These are phyloP conservation scores for Ophiostoma fasciatum DNA, from an alignment of 2,329 filamentous ascomycete genomes.

Conservation along the genomic window DNA sequence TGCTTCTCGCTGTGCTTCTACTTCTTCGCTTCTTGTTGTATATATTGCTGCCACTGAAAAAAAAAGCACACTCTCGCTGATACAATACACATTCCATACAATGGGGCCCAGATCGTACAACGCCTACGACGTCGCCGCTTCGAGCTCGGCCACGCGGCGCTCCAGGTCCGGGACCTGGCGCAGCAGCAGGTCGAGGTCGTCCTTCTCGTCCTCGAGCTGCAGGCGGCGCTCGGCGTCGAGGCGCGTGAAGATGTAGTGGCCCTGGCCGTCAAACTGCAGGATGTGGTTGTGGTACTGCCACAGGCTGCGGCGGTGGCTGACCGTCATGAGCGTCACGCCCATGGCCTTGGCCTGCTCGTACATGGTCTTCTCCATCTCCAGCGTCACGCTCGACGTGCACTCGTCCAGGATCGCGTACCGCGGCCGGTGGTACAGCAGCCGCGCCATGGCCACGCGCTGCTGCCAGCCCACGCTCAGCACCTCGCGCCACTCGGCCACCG, in stretches of 20 bases:
- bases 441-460: constrained; percentile 91
- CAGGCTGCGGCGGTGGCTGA: constrained; percentile 75
- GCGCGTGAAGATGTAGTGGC: constrained; percentile 75
- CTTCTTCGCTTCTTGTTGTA: background rate
- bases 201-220: constrained; percentile 86
- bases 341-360: constrained; percentile 89
- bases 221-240: constrained; percentile 78
- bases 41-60: background rate
- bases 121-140: constrained; percentile 21
- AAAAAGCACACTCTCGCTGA: background rate
- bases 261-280: constrained; percentile 91
- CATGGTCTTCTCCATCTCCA: constrained; percentile 91
- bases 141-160: constrained; percentile 69
- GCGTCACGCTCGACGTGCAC: constrained; percentile 87
- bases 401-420: constrained; percentile 94
- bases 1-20: no score
- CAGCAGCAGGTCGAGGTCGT: constrained; percentile 77
- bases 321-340: constrained; percentile 92
- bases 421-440: constrained; percentile 84
- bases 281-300: constrained; percentile 97
- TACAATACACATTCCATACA: background rate
- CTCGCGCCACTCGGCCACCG: constrained; percentile 92
- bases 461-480: constrained; percentile 85
- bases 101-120: no score
- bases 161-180: constrained; percentile 79